Percentiles rank a stretch among this genome's conserved stretches.
Conservation (phyloP, 805 yeast genomes). For the Candida maris region DNA sequence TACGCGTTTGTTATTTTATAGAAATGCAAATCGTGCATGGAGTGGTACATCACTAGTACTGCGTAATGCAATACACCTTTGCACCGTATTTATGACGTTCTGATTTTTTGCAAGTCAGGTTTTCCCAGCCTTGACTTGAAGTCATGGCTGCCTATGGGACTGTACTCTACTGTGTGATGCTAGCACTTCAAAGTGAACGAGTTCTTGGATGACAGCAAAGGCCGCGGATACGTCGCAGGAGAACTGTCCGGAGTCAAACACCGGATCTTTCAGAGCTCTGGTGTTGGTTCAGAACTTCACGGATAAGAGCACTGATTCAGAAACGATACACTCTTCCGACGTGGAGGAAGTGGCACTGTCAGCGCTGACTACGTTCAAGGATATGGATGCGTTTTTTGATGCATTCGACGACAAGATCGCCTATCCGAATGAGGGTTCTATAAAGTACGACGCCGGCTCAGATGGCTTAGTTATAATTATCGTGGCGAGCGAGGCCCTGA, state of each 20-base stretch:
- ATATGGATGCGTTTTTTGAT: constrained; percentile 50
- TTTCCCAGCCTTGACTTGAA: too few species aligned
- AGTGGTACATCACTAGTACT: too few species aligned
- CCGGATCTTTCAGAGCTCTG: constrained; percentile 40
- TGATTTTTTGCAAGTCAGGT: too few species aligned
- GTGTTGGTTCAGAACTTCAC: constrained; percentile 38
- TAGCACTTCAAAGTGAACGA: too few species aligned
- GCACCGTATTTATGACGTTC: too few species aligned
- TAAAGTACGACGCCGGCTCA: constrained; percentile 58
- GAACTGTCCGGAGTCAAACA: too few species aligned
- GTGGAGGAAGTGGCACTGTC: constrained; percentile 48
- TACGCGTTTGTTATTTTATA: too few species aligned
- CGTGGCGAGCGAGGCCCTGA: constrained; percentile 41
- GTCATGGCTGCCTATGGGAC: background rate
- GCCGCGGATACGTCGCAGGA: too few species aligned
- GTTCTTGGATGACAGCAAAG: too few species aligned
- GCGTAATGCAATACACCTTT: too few species aligned
- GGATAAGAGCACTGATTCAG: background rate
- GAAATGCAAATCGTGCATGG: too few species aligned
- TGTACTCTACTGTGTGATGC: background rate
- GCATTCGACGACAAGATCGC: constrained; percentile 49
- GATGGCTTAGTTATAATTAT: constrained; percentile 57
- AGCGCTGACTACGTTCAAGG: constrained; percentile 42
- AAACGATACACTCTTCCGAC: constrained; percentile 29
- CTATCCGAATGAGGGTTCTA: constrained; percentile 50